phyloP scores from a whole-genome alignment of 2,329 filamentous ascomycete species.

The Aspergillus persii region DNA sequence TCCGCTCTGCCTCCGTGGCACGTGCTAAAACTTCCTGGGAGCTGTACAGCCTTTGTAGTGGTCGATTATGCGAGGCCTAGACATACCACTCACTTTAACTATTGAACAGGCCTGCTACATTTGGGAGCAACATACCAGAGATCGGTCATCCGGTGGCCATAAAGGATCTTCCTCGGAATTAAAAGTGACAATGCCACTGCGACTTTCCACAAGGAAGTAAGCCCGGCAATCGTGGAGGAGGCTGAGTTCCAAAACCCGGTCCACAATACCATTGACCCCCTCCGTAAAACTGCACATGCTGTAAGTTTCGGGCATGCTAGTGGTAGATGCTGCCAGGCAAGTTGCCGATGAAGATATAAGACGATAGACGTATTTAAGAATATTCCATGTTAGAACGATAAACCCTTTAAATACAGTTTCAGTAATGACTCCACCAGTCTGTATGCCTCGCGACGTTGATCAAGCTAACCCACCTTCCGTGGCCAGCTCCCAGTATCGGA shows the following conservation, averaged over 20 bases:
- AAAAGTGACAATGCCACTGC: neutral
- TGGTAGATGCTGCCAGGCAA: neutral
- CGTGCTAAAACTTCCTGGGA: neutral
- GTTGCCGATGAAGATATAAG: neutral
- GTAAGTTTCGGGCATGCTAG: neutral
- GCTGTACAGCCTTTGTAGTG: neutral
- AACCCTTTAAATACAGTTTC: neutral
- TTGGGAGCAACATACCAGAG: neutral
- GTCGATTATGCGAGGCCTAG: neutral
- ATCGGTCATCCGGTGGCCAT: conserved; percentile 6
- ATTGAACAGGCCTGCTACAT: too few relatives aligned
- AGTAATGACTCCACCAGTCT: neutral
- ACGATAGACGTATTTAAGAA: neutral
- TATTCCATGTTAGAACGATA: neutral
- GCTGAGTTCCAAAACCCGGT: conserved; percentile 6
- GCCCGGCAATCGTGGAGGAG: conserved; percentile 5
- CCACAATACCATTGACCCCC: neutral
- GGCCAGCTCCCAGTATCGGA: neutral
- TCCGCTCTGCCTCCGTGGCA: neutral
- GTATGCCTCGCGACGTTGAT: neutral
- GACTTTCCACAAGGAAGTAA: conserved; percentile 8
- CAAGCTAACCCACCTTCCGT: neutral
- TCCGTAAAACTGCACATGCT: neutral
- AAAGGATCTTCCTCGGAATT: conserved; percentile 6
- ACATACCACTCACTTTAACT: neutral